These are phyloP conservation scores for Wickerhamiella musiphila DNA, from an alignment of 805 yeast genomes.

Conservation along the genomic window DNA sequence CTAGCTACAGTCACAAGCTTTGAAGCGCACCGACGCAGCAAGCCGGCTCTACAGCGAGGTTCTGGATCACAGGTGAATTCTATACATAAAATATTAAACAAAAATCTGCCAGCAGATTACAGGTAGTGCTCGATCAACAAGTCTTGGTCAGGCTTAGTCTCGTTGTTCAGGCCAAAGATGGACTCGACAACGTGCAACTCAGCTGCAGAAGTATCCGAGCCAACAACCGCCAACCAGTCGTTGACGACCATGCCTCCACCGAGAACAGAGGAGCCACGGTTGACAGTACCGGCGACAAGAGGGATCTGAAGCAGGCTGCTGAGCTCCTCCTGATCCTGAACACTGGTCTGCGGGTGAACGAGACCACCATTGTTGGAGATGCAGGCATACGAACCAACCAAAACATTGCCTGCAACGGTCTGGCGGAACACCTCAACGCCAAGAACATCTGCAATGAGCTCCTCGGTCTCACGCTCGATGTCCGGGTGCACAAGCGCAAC, in stretches of 20 bases:
- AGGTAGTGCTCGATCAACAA: conserved; percentile 24
- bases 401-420: conserved; percentile 94
- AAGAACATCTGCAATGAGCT: conserved; percentile 88
- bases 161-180: conserved; percentile 41
- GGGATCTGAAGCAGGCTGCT: conserved; percentile 93
- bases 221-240: conserved; percentile 95
- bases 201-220: conserved; percentile 96
- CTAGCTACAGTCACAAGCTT: no score
- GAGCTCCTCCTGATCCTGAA: conserved; percentile 96
- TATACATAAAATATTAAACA: not conserved
- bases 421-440: conserved; percentile 99
- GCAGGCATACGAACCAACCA: conserved; percentile 92
- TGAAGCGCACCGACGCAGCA: no score
- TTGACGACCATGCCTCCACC: conserved; percentile 99
- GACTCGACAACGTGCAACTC: conserved; percentile 93
- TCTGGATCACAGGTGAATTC: not conserved
- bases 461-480: conserved; percentile 98
- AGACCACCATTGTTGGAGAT: conserved; percentile 95
- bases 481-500: conserved; percentile 99
- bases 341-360: conserved; percentile 93
- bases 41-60: no score
- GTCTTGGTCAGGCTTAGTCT: conserved; percentile 25
- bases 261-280: conserved; percentile 92
- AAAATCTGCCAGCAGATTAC: conserved; percentile 11
- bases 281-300: conserved; percentile 94